A percentile compares a stretch with the other conserved stretches of the same genome.
Conservation (phyloP, 257 asterid genomes). For the Primulina tabacum region DNA sequence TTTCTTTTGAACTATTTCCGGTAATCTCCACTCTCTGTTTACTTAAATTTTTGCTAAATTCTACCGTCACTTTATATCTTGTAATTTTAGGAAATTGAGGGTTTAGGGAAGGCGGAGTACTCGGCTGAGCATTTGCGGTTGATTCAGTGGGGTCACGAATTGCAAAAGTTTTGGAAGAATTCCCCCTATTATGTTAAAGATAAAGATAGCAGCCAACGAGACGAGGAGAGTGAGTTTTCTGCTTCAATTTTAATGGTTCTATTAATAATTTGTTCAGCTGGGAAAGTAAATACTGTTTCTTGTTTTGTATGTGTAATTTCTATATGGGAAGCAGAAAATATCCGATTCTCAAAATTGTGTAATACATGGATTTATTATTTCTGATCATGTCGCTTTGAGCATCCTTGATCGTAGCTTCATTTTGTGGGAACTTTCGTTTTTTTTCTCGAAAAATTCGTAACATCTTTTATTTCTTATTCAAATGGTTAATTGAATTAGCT, state of each 20-base stretch:
- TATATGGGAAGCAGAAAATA: background rate
- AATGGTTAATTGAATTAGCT: slow-evolving; percentile 22
- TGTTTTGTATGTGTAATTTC: background rate
- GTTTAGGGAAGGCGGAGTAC: slow-evolving; percentile 40
- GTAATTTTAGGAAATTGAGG: slow-evolving; percentile 45
- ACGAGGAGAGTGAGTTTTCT: slow-evolving; percentile 34
- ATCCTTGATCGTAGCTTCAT: no score
- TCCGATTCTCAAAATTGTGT: background rate
- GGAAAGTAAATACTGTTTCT: background rate
- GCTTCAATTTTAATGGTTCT: background rate
- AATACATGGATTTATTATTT: background rate
- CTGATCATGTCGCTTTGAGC: background rate
- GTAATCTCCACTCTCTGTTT: slow-evolving; percentile 22
- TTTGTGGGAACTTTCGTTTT: background rate
- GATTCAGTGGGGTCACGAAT: slow-evolving; percentile 33
- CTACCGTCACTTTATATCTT: background rate
- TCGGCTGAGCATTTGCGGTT: slow-evolving; percentile 27
- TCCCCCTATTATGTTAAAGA: slow-evolving; percentile 59
- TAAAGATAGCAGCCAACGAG: slow-evolving; percentile 36
- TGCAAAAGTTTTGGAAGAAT: slow-evolving; percentile 39
- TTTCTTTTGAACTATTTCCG: slow-evolving; percentile 46
- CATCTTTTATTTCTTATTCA: background rate
- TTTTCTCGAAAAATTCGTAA: background rate
- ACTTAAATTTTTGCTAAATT: background rate
- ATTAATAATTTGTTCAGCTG: background rate